Percentiles rank a stretch among this genome's conserved stretches.
These are phyloP conservation scores for Astraeus odoratus DNA, from an alignment of 768 basidiomycete genomes.

Conservation along the genomic window DNA sequence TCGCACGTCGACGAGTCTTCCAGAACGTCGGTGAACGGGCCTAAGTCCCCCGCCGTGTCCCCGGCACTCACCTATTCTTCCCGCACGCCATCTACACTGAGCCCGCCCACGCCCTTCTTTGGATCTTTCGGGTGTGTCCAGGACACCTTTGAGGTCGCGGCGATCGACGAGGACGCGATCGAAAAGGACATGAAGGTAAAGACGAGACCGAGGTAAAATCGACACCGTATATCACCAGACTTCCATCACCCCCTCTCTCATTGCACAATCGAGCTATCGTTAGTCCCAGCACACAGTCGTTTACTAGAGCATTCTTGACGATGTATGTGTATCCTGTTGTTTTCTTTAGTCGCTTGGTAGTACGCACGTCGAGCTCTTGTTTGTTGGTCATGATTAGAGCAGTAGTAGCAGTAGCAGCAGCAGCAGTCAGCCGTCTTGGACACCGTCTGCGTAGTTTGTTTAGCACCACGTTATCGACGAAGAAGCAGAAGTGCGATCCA, in stretches of 20 bases:
- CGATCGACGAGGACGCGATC: slow-evolving; percentile 14
- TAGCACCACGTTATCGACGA: too few relatives aligned
- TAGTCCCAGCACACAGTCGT: too few relatives aligned
- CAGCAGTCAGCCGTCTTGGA: too few relatives aligned
- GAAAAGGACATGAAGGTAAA: slow-evolving; percentile 22
- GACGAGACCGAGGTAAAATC: slow-evolving; percentile 12
- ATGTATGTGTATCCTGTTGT: too few relatives aligned
- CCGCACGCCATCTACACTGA: slow-evolving; percentile 56
- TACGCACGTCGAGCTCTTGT: too few relatives aligned
- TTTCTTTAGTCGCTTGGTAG: too few relatives aligned
- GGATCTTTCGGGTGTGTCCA: slow-evolving; percentile 39
- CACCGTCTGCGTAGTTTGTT: too few relatives aligned
- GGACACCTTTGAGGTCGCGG: slow-evolving; percentile 25
- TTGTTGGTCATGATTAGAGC: too few relatives aligned
- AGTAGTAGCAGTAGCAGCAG: too few relatives aligned
- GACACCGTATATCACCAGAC: too few relatives aligned
- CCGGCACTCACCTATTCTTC: slow-evolving; percentile 67
- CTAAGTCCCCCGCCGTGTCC: slow-evolving; percentile 48
- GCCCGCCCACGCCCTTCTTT: slow-evolving; percentile 69
- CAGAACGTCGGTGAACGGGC: slow-evolving; percentile 23
- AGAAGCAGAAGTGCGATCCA: too few relatives aligned
- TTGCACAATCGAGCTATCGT: neutral
- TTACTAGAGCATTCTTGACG: neutral
- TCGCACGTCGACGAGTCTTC: slow-evolving; percentile 11
- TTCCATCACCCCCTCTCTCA: neutral